Percentiles rank a stretch among this genome's conserved stretches.
These are phyloP conservation scores for Bruguiera gymnorhiza DNA, from an alignment of 345 rosid species.

Conservation along the genomic window DNA sequence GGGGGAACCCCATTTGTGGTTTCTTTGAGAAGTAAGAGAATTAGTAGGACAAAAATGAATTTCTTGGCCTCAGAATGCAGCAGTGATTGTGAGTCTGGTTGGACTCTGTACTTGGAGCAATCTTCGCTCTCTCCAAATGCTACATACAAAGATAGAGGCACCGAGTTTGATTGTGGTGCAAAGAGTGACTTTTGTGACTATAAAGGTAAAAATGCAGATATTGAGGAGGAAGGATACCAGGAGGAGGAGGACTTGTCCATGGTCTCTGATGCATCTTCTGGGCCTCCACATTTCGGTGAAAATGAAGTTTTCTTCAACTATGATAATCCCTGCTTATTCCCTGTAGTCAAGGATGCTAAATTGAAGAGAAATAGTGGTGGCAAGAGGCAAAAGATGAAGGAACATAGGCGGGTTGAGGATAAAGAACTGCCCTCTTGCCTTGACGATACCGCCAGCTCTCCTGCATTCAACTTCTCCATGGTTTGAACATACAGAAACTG, in stretches of 20 bases:
- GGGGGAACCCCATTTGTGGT: constrained; percentile 1
- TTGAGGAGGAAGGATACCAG: constrained; percentile 17
- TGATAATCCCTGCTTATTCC: constrained; percentile 15
- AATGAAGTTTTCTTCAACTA: constrained; percentile 32
- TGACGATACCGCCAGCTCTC: constrained; percentile 94
- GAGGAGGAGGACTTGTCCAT: constrained; percentile 62
- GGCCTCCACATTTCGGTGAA: constrained; percentile 66
- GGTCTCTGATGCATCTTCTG: constrained; percentile 99
- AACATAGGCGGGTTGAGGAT: constrained; percentile 33
- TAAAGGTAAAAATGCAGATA: constrained; percentile 14
- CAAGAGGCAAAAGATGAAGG: constrained; percentile 38
- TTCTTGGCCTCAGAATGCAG: constrained; percentile 54
- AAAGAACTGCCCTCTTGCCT: constrained; percentile 47
- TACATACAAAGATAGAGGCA: constrained; percentile 23
- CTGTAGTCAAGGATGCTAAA: constrained; percentile 17
- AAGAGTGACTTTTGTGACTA: constrained; percentile 17
- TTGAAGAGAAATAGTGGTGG: constrained; percentile 16
- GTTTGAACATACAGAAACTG: constrained; percentile 24
- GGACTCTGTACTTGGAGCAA: constrained; percentile 90
- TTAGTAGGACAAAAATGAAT: constrained; percentile 33
- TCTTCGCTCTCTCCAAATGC: constrained; percentile 41
- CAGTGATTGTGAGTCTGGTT: constrained; percentile 96
- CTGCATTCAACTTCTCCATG: constrained; percentile 49
- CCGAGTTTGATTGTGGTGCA: constrained; percentile 16
- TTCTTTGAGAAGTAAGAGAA: constrained; percentile 1